phyloP scores from a whole-genome alignment of 208 protist genomes.

The Giardia muris region DNA sequence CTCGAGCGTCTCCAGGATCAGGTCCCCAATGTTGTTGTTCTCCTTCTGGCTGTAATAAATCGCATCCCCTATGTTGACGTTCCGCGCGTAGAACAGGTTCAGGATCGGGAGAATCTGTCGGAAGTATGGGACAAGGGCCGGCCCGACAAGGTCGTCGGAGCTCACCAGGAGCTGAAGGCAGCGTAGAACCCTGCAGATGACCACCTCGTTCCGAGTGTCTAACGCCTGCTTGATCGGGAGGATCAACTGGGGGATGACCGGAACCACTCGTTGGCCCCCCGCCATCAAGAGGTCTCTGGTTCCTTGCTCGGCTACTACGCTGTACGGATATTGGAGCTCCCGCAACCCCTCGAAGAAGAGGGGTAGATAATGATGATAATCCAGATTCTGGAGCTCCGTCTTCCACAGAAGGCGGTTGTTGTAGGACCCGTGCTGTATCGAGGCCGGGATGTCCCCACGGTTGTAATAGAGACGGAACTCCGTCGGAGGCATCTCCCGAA shows the following conservation, averaged over 20 bases:
- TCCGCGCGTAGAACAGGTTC: conserved; percentile 81
- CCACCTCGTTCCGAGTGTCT: conserved; percentile 78
- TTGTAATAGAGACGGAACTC: conserved; percentile 31
- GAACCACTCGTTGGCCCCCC: conserved; percentile 74
- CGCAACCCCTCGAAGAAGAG: conserved; percentile 92
- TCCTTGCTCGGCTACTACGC: conserved; percentile 74
- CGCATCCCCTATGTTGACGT: conserved; percentile 63
- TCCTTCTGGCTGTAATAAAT: conserved; percentile 82
- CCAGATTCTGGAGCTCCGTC: conserved; percentile 76
- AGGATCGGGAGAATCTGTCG: conserved; percentile 87
- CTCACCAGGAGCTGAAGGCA: conserved; percentile 80
- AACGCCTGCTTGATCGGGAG: conserved; percentile 88
- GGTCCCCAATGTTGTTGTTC: conserved; percentile 65
- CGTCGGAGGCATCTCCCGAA: conserved; percentile 14
- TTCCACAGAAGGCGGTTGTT: conserved; percentile 76
- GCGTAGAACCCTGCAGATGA: conserved; percentile 72
- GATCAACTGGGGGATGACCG: conserved; percentile 89
- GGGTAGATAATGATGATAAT: conserved; percentile 93
- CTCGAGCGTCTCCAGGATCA: conserved; percentile 85
- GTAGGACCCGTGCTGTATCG: conserved; percentile 67
- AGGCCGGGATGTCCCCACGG: conserved; percentile 82
- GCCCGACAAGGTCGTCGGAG: conserved; percentile 71
- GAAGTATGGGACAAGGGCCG: conserved; percentile 91
- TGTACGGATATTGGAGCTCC: conserved; percentile 83
- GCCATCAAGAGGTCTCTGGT: conserved; percentile 70